Evolutionary conservation across 2,329 filamentous ascomycete genomes (phyloP), one percentile per base, ranked within the genome.

Genomic region (Epichloe sylvatica): DNA sequence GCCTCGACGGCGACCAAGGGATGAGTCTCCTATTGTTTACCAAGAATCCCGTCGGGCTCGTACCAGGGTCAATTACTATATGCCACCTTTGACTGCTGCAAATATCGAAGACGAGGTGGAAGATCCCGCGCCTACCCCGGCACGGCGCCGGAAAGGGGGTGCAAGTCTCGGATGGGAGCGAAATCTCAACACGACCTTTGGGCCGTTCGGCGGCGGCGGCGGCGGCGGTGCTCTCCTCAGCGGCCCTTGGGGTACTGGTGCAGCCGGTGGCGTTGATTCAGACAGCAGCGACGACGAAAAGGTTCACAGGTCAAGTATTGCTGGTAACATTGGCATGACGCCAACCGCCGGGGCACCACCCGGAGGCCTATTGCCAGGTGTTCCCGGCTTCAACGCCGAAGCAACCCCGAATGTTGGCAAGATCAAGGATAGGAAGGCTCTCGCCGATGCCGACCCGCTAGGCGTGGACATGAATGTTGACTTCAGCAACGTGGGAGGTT

Each of bases 251-350:
- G 84, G 83, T 50, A 80, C 80, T 41, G 84, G 78, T 12, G 85
- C 85, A 21, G 79, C 80, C 53, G 89, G 83, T 30, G 86, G 84
- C 48, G 85, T 82, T 8, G 92, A 97, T 59, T 95, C 91, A 5
- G 92, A 98, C 63, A 96, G 89, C 65, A 98, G 92, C 63, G 92
- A 98, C 59, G 92, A 98, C 57, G 92, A 98, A 61, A 80, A 80
- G 66, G 74, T 77, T 55, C 80, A 82, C 55, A 78, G 84, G 52
- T 78, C 74, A 7, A 70, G 61, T 37, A 58, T 65, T 53, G 65
- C 70, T 43, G 85, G 83, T 43, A 77, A 81, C 52, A 71, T 87
- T 1, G 76, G 76, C 52, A 75, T 78, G 74, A 79, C 76, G 2
- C 76, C 76, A 3, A 78, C 75, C 1, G 68, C 74, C 35, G 71